A percentile compares a stretch with the other conserved stretches of the same genome.
phyloP scores from a whole-genome alignment of 768 basidiomycete genomes.

The Suillus subalutaceus region DNA sequence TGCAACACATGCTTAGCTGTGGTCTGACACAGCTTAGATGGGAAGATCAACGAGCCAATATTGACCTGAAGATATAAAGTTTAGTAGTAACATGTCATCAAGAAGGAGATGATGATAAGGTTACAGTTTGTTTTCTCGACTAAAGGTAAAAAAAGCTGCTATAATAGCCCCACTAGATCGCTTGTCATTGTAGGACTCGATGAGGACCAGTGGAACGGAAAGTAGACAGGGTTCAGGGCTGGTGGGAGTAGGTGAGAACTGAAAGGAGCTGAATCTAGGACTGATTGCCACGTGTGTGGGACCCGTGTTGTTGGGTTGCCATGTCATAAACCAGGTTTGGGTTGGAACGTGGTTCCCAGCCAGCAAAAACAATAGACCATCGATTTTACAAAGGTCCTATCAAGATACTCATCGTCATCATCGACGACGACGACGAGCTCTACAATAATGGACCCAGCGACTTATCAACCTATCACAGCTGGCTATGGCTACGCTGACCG shows the following conservation, averaged over 20 bases:
- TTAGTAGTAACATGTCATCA: background rate
- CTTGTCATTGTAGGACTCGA: background rate
- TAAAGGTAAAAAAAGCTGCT: conserved; percentile 3
- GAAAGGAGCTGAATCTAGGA: conserved; percentile 2
- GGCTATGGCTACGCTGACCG: conserved; percentile 19
- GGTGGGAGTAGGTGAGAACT: background rate
- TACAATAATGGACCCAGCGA: background rate
- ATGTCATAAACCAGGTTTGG: conserved; percentile 12
- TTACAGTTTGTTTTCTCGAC: background rate
- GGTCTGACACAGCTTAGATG: background rate
- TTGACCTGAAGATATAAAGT: conserved; percentile 8
- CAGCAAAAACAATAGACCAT: conserved; percentile 12
- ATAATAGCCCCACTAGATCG: background rate
- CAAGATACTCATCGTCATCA: conserved; percentile 9
- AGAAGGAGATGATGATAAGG: conserved; percentile 1
- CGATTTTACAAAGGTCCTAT: conserved; percentile 9
- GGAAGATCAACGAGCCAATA: background rate
- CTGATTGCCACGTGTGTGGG: conserved; percentile 13
- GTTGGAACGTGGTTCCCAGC: conserved; percentile 12
- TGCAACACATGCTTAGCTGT: background rate
- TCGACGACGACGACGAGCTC: conserved; percentile 9
- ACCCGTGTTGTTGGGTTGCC: conserved; percentile 12
- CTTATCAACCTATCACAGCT: background rate
- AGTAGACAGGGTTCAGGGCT: background rate
- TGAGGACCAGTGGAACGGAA: background rate